Evolutionary conservation across 1,284 basidiomycete species (phyloP).

Genomic region (Cryptococcus sp.): DNA sequence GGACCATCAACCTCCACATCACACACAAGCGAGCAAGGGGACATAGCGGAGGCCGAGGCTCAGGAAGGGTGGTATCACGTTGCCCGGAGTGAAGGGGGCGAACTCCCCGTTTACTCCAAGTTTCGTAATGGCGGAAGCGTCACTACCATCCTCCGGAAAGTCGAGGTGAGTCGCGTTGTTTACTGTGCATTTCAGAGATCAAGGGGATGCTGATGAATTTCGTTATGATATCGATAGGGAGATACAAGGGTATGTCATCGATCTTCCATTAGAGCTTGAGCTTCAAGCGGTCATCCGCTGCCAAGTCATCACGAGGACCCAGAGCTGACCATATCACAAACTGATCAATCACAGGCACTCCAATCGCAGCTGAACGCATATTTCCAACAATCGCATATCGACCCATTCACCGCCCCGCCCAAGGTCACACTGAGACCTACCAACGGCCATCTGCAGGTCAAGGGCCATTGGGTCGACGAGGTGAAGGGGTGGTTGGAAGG

Average conservation of each 20-base stretch:
- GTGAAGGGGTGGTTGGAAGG: slow-evolving; percentile 41
- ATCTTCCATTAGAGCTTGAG: not conserved
- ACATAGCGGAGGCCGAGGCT: slow-evolving; percentile 1
- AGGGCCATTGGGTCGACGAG: slow-evolving; percentile 42
- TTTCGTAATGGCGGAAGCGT: slow-evolving; percentile 30
- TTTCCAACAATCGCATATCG: slow-evolving; percentile 36
- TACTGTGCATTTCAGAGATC: too few species aligned
- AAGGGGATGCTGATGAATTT: not conserved
- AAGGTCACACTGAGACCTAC: slow-evolving; percentile 33
- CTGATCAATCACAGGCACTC: slow-evolving; percentile 23
- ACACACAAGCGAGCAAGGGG: too few species aligned
- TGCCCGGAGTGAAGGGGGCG: slow-evolving; percentile 14
- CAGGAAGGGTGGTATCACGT: slow-evolving; percentile 17
- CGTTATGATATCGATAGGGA: not conserved
- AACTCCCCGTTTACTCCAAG: slow-evolving; percentile 44
- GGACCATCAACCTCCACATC: too few species aligned
- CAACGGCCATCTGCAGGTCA: slow-evolving; percentile 38
- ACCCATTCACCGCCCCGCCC: slow-evolving; percentile 36
- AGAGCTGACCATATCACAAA: not conserved
- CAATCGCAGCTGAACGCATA: slow-evolving; percentile 33
- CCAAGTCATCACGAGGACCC: too few species aligned
- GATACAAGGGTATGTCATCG: not conserved
- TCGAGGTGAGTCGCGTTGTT: slow-evolving; percentile 29
- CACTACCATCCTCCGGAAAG: slow-evolving; percentile 38
- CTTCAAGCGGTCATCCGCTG: not conserved